Percentiles rank a stretch among this genome's conserved stretches.
These are phyloP conservation scores for Orbilia ellipsospora DNA, from an alignment of 2,329 filamentous ascomycete genomes.

Conservation along the genomic window DNA sequence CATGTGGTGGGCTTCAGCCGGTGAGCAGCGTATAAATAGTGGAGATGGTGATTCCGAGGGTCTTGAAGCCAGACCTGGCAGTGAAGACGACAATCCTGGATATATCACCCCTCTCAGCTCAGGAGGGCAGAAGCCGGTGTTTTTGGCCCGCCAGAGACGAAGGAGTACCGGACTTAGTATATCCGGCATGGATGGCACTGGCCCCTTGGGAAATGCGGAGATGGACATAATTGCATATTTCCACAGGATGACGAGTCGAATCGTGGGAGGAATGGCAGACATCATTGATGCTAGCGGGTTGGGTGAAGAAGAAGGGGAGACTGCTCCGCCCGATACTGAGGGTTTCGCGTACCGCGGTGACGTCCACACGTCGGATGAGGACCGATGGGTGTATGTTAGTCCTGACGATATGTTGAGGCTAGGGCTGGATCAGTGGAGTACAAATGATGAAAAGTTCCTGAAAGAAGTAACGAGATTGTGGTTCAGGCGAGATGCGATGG, in stretches of 20 bases:
- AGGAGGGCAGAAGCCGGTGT: constrained; percentile 50
- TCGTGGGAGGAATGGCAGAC: constrained; percentile 72
- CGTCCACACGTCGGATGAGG: constrained; percentile 31
- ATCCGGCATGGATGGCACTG: constrained; percentile 50
- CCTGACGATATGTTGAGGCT: constrained; percentile 75
- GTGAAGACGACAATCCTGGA: constrained; percentile 51
- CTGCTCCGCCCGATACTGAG: constrained; percentile 41
- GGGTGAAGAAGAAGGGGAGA: constrained; percentile 61
- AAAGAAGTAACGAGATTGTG: constrained; percentile 72
- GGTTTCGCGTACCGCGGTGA: constrained; percentile 52
- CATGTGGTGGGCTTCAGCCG: constrained; percentile 90
- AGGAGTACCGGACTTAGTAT: constrained; percentile 51
- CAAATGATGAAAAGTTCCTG: constrained; percentile 75
- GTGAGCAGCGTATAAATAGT: constrained; percentile 74
- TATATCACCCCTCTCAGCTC: constrained; percentile 45
- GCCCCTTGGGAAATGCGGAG: constrained; percentile 68
- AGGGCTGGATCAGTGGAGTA: constrained; percentile 83
- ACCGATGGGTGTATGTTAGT: constrained; percentile 68
- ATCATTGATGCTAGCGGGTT: constrained; percentile 67
- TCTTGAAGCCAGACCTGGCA: constrained; percentile 59
- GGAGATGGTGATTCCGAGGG: constrained; percentile 58
- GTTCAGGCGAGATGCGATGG: constrained; percentile 72
- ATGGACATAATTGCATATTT: constrained; percentile 83
- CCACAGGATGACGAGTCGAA: constrained; percentile 76
- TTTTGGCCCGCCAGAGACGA: constrained; percentile 48